Evolutionary conservation across 2,329 filamentous ascomycete genomes (phyloP).

Genomic region (Pezicula neosporulosa): DNA sequence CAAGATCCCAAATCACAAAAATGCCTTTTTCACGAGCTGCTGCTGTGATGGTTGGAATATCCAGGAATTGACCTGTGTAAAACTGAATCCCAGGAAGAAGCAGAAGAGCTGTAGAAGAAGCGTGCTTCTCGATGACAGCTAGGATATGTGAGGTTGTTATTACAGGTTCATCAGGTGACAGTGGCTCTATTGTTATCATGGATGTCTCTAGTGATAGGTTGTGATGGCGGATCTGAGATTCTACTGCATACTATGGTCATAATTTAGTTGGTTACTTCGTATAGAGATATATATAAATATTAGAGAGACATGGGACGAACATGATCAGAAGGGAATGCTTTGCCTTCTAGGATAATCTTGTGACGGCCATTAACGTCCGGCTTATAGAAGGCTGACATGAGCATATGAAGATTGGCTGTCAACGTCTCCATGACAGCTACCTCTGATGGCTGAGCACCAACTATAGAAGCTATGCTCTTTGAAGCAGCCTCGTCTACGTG

Average conservation of each 20-base stretch:
- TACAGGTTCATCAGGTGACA: constrained; percentile 43
- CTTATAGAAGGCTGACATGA: constrained; percentile 76
- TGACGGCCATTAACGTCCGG: constrained; percentile 55
- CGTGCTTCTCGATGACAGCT: constrained; percentile 62
- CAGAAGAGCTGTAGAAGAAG: constrained; percentile 63
- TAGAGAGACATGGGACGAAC: constrained; percentile 40
- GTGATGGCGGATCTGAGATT: constrained; percentile 72
- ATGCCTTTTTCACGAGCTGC: constrained; percentile 66
- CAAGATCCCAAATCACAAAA: constrained; percentile 75
- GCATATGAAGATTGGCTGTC: constrained; percentile 72
- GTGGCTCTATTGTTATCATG: constrained; percentile 64
- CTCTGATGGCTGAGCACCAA: constrained; percentile 65
- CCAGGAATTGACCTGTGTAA: constrained; percentile 75
- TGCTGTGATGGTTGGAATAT: constrained; percentile 69
- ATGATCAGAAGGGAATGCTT: constrained; percentile 80
- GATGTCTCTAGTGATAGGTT: constrained; percentile 59
- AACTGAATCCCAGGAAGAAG: constrained; percentile 77
- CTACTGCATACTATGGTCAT: constrained; percentile 62
- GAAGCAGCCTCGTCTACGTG: constrained; percentile 68
- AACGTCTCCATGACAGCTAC: constrained; percentile 78
- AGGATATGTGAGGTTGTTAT: constrained; percentile 66
- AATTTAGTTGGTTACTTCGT: constrained; percentile 3
- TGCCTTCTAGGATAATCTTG: constrained; percentile 77
- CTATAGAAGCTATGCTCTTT: constrained; percentile 64
- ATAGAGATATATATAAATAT: neutral